Evolutionary conservation across 805 yeast species (phyloP).

Genomic region (Myxozyma lipomycoides): DNA sequence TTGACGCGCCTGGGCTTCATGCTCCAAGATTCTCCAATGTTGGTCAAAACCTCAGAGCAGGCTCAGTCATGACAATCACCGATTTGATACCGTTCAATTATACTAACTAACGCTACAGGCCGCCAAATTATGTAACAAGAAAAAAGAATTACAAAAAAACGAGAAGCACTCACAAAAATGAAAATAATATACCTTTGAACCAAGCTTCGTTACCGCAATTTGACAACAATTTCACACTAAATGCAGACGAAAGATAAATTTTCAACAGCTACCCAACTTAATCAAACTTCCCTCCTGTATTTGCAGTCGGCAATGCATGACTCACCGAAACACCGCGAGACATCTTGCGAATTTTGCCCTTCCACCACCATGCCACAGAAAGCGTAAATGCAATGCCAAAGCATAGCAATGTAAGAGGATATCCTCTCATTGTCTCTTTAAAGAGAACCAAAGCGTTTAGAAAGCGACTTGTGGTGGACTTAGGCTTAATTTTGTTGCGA

Average conservation of each 20-base stretch:
- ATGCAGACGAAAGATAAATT: no score
- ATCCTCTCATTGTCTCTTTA: conserved; percentile 4
- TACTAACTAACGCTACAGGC: background rate
- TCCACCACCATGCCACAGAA: conserved; percentile 22
- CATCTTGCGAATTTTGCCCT: conserved; percentile 20
- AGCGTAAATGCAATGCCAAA: conserved; percentile 11
- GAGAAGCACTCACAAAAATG: background rate
- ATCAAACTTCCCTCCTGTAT: conserved; percentile 8
- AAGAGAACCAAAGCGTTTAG: conserved; percentile 11
- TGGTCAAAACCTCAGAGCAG: no score
- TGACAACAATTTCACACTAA: no score
- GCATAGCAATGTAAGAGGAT: conserved; percentile 15
- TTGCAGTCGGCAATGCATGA: background rate
- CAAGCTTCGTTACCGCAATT: no score
- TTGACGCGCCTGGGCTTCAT: no score
- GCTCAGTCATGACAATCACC: no score
- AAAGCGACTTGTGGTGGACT: conserved; percentile 23
- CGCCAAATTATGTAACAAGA: background rate
- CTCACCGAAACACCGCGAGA: conserved; percentile 11
- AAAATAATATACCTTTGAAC: background rate
- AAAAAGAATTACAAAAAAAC: no score
- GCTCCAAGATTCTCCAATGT: no score
- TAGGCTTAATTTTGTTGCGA: conserved; percentile 20
- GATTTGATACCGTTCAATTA: no score
- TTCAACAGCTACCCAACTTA: no score